Evolutionary conservation across 2,329 filamentous ascomycete species (phyloP), one percentile per base, ranked within the genome.

Genomic region (Xylariaceae sp.): DNA sequence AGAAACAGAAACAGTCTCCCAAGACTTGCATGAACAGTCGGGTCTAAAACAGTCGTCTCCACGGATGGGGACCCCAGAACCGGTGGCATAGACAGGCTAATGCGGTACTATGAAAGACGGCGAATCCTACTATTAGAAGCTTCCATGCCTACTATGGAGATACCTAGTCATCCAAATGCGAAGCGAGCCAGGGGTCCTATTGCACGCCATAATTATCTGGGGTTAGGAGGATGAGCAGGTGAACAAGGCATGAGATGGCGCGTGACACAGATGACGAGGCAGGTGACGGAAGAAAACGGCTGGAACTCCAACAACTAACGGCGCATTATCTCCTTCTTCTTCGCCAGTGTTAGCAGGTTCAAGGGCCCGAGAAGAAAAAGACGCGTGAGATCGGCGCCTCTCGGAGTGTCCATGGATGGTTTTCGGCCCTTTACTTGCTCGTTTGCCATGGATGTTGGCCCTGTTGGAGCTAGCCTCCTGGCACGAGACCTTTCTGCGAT

Each of bases 1-100:
- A 35, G 47, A 43, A 29, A 50, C 29, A 40, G 30, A n/a, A 34
- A 44, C 37, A 32, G 48, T 34, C 39, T 35, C 39, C 40, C 19
- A 37, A 55, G 48, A 52, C 45, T 9, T 49, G 47, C 47, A 54
- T 46, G 19, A 40, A 8, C 34, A 40, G 19, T 47, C 49, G 32
- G 32, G 44, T 49, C 47, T 40, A 40, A 55, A 32, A 40, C 41
- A 37, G 31, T 30, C 46, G 30, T 19, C 19, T 19, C 45, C 40
- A 40, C 29, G 43, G 29, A 9, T 7, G 27, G 27, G 39, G 34
- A 34, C 55, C 49, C 52, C 40, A 27, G 49, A 55, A 48, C 49
- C 45, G 46, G 34, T 49, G 34, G 41, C 27, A 46, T 51, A 49
- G 43, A 34, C 40, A 42, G 35, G 35, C 45, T 46, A 40, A 49